These are phyloP conservation scores for Fusarium pseudocircinatum DNA, from an alignment of 2,329 filamentous ascomycete species.

Conservation along the genomic window DNA sequence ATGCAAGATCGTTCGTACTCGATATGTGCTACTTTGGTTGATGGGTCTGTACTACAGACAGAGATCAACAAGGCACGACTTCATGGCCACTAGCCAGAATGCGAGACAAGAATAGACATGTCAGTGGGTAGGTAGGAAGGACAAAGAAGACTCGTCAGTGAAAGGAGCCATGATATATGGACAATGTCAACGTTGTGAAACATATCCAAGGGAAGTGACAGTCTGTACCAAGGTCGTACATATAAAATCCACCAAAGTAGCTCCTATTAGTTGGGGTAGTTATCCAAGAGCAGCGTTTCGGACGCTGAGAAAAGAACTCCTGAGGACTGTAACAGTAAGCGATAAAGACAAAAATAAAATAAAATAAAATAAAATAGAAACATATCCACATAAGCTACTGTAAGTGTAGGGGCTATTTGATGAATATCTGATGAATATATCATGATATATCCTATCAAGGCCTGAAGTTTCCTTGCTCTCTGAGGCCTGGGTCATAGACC, in stretches of 20 bases:
- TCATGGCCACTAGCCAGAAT: neutral
- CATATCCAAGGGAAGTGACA: neutral
- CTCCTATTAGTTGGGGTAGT: neutral
- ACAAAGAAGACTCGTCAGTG: neutral
- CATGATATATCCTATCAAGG: neutral
- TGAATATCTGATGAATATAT: too few species aligned
- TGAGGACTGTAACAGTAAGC: neutral
- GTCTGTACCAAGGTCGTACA: neutral
- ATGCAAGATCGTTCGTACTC: conserved; percentile 13
- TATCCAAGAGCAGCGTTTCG: neutral
- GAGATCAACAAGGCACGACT: neutral
- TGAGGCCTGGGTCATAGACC: neutral
- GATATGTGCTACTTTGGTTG: neutral
- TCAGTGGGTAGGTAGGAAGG: neutral
- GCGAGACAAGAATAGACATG: neutral
- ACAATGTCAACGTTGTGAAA: conserved; percentile 3
- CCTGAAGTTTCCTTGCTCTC: neutral
- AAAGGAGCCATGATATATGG: neutral
- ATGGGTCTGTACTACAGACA: neutral
- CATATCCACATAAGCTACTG: neutral
- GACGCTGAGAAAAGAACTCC: neutral
- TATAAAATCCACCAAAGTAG: neutral
- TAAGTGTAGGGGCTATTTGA: neutral
- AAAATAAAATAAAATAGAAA: neutral
- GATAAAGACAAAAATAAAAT: neutral